A percentile compares a stretch with the other conserved stretches of the same genome.
These are phyloP conservation scores for Bryum argenteum DNA, from an alignment of 225 moss, liverwort and hornwort species.

Conservation along the genomic window DNA sequence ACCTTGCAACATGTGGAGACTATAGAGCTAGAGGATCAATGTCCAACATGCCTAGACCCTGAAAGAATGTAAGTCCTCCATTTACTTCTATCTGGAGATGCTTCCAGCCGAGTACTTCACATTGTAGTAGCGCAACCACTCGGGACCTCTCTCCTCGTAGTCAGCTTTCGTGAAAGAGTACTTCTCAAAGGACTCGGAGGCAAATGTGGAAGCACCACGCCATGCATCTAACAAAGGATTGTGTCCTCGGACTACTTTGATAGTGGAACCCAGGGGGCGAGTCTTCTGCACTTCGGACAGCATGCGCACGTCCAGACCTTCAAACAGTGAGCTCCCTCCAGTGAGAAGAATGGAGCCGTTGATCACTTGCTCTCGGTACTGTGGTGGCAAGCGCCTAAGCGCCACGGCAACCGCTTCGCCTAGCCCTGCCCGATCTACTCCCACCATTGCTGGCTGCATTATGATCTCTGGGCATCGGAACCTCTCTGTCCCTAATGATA, in stretches of 20 bases:
- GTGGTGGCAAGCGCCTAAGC: conserved; percentile 69
- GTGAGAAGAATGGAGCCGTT: conserved; percentile 80
- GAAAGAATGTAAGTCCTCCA: conserved; percentile 15
- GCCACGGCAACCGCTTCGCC: conserved; percentile 78
- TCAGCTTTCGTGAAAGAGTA: conserved; percentile 74
- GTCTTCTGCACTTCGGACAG: conserved; percentile 63
- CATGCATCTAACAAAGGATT: conserved; percentile 82
- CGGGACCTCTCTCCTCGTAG: conserved; percentile 81
- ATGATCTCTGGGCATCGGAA: conserved; percentile 87
- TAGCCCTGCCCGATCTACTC: conserved; percentile 85
- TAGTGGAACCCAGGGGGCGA: conserved; percentile 65
- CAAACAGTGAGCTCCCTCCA: conserved; percentile 79
- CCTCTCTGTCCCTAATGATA: conserved; percentile 73
- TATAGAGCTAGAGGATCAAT: not conserved
- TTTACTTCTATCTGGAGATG: conserved; percentile 9
- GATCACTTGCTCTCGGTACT: conserved; percentile 61
- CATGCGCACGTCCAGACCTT: conserved; percentile 73
- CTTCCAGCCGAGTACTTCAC: conserved; percentile 58
- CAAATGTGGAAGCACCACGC: conserved; percentile 82
- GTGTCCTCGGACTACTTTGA: conserved; percentile 60
- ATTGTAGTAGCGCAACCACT: conserved; percentile 85
- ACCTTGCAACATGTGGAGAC: no score
- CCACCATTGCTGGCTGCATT: conserved; percentile 85
- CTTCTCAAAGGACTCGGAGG: conserved; percentile 63
- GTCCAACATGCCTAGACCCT: conserved; percentile 7